phyloP scores from a whole-genome alignment of 164 flowering plant genomes.

The Kalanchoe fedtschenkoi region DNA sequence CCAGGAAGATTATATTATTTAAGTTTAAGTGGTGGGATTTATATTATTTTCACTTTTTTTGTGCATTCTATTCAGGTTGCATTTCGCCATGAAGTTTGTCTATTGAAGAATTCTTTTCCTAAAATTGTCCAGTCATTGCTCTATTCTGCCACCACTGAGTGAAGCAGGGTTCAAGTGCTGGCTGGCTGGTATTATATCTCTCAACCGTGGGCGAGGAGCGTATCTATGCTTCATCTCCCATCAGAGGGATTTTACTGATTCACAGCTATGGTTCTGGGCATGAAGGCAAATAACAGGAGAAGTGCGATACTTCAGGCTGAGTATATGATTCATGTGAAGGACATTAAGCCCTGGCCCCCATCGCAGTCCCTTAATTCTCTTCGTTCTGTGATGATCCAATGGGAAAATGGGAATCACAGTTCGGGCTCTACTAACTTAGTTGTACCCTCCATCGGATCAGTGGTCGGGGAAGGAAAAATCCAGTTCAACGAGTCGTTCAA shows the following conservation, averaged over 20 bases:
- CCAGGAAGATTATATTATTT: no score
- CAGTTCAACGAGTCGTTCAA: constrained; percentile 35
- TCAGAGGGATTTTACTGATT: neutral
- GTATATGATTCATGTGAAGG: constrained; percentile 29
- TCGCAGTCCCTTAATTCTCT: constrained; percentile 35
- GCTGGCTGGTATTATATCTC: no score
- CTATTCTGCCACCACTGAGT: no score
- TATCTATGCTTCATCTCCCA: neutral
- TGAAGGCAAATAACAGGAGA: constrained; percentile 24
- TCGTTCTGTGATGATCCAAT: constrained; percentile 38
- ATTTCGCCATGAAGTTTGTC: no score
- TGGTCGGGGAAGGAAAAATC: constrained; percentile 36
- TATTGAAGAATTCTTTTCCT: no score
- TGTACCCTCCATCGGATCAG: constrained; percentile 28
- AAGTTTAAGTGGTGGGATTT: no score
- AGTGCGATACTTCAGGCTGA: constrained; percentile 18
- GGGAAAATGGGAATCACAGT: constrained; percentile 36
- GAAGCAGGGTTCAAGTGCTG: no score
- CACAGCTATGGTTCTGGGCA: constrained; percentile 25
- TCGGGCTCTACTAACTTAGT: constrained; percentile 33
- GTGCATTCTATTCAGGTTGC: no score
- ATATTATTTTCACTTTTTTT: no score
- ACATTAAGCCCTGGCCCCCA: constrained; percentile 47
- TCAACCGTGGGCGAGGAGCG: no score
- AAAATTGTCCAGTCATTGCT: no score